phyloP scores from a whole-genome alignment of 495 filamentous ascomycete species.

The Hyaloscypha hepaticicola region DNA sequence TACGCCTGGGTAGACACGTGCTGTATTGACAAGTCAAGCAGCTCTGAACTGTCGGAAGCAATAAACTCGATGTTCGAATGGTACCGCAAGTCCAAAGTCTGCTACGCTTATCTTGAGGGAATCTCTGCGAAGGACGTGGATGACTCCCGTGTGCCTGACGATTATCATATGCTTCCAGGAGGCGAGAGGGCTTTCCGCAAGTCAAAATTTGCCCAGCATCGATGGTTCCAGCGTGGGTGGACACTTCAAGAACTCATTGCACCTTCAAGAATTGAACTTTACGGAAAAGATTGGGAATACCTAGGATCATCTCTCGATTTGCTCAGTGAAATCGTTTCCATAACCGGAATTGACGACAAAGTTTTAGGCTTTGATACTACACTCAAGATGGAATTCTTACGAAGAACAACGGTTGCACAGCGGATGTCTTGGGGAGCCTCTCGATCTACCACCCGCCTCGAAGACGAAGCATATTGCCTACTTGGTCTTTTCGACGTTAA shows the following conservation, averaged over 20 bases:
- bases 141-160: too few relatives aligned
- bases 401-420: conserved; percentile 16
- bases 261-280: conserved; percentile 29
- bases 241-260: neutral
- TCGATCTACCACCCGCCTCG: conserved; percentile 28
- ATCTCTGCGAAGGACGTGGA: neutral
- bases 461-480: conserved; percentile 33
- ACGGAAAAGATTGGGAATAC: conserved; percentile 31
- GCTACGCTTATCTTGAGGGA: conserved; percentile 36
- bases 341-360: too few relatives aligned
- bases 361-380: too few relatives aligned
- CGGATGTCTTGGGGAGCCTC: conserved; percentile 28
- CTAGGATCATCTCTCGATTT: conserved; percentile 31
- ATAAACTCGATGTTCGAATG: conserved; percentile 36
- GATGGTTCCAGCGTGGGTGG: neutral
- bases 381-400: too few relatives aligned
- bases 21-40: neutral
- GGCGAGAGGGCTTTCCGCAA: neutral
- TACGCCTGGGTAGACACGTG: neutral
- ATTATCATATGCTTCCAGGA: too few relatives aligned
- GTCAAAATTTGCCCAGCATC: neutral
- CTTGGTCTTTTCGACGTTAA: conserved; percentile 32
- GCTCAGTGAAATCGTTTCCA: too few relatives aligned
- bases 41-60: neutral
- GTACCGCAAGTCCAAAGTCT: conserved; percentile 35